These are phyloP conservation scores for Gossypium aridum DNA, from an alignment of 441 rosid species.

Conservation along the genomic window DNA sequence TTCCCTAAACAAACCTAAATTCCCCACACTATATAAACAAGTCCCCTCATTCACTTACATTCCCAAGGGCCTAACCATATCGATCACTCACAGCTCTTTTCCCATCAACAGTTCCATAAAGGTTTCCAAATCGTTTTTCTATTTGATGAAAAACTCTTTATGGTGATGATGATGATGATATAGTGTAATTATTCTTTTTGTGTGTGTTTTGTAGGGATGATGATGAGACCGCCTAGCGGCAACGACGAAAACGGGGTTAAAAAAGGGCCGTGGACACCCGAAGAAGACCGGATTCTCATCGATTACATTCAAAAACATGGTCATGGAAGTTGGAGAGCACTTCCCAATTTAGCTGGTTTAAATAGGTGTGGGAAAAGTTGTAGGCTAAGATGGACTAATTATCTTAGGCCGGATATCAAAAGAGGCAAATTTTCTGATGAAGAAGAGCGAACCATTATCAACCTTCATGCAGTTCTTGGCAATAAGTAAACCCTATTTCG, in stretches of 20 bases:
- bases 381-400: slow-evolving; percentile 42
- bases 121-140: background rate
- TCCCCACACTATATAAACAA: slow-evolving; percentile 4
- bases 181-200: too few species aligned
- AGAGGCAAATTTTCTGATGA: slow-evolving; percentile 36
- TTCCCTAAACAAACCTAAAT: background rate
- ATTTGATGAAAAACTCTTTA: background rate
- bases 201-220: slow-evolving; percentile 1
- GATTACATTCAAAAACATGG: slow-evolving; percentile 26
- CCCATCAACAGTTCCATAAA: background rate
- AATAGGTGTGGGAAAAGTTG: slow-evolving; percentile 46
- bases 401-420: slow-evolving; percentile 40
- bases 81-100: background rate
- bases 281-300: slow-evolving; percentile 27
- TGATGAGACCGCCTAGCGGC: slow-evolving; percentile 19
- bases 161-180: background rate
- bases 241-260: slow-evolving; percentile 20
- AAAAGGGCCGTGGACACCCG: slow-evolving; percentile 38
- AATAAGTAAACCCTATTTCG: slow-evolving; percentile 25
- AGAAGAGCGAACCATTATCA: slow-evolving; percentile 31
- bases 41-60: background rate
- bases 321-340: slow-evolving; percentile 33
- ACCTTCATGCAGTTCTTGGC: slow-evolving; percentile 31
- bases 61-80: background rate
- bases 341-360: slow-evolving; percentile 35